phyloP scores from a whole-genome alignment of 2,329 filamentous ascomycete genomes.

The Lasiodiplodia sp. region DNA sequence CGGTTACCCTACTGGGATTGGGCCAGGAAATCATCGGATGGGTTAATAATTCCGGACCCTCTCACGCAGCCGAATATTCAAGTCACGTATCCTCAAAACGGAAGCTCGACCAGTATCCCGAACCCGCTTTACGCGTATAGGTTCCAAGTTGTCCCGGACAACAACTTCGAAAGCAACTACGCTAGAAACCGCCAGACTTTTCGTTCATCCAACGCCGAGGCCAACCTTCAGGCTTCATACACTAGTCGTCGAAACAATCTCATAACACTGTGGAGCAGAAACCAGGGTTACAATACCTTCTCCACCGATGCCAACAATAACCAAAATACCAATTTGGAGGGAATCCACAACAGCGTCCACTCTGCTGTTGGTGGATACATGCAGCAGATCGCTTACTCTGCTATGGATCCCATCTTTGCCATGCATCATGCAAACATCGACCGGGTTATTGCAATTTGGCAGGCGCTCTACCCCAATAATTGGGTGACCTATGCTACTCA shows the following conservation, averaged over 20 bases:
- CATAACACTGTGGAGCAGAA: conserved; percentile 32
- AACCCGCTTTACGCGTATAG: conserved; percentile 50
- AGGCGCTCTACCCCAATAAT: conserved; percentile 72
- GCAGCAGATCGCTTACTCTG: conserved; percentile 73
- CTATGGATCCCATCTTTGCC: conserved; percentile 73
- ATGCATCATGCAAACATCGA: conserved; percentile 47
- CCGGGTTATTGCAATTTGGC: conserved; percentile 75
- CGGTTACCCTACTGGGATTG: conserved; percentile 56
- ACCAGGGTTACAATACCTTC: conserved; percentile 31
- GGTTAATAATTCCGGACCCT: conserved; percentile 41
- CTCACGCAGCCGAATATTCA: conserved; percentile 44
- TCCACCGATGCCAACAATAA: conserved; percentile 32
- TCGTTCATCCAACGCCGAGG: conserved; percentile 49
- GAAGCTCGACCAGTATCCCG: conserved; percentile 37
- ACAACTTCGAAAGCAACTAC: conserved; percentile 44
- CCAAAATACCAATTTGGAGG: conserved; percentile 29
- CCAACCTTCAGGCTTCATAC: conserved; percentile 28
- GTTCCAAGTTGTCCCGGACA: conserved; percentile 36
- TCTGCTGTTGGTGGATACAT: conserved; percentile 50
- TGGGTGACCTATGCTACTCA: conserved; percentile 63
- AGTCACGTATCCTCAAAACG: conserved; percentile 46
- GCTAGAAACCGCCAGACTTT: conserved; percentile 42
- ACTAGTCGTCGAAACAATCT: conserved; percentile 32
- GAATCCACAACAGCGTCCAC: conserved; percentile 42
- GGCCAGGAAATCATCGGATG: conserved; percentile 44